Percentiles rank a stretch among this genome's conserved stretches.
These are phyloP conservation scores for Letharia lupina DNA, from an alignment of 495 filamentous ascomycete species.

Conservation along the genomic window DNA sequence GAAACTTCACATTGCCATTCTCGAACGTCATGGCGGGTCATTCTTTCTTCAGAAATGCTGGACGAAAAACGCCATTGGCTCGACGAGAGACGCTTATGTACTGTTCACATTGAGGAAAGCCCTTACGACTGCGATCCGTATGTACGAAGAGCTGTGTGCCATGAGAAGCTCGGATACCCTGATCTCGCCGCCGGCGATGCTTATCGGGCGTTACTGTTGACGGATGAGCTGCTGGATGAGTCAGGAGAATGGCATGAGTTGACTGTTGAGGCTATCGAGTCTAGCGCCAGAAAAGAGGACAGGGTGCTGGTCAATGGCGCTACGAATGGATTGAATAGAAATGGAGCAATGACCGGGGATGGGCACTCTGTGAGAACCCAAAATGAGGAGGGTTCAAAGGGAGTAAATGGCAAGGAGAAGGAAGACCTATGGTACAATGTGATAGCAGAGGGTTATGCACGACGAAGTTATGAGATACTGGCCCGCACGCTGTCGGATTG, in stretches of 20 bases:
- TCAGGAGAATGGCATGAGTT: slow-evolving; percentile 51
- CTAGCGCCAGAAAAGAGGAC: slow-evolving; percentile 12
- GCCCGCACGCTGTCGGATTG: slow-evolving; percentile 55
- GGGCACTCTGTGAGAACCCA: not conserved
- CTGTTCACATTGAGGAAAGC: slow-evolving; percentile 32
- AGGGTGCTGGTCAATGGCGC: slow-evolving; percentile 6
- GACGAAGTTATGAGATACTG: slow-evolving; percentile 43
- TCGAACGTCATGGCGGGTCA: slow-evolving; percentile 7
- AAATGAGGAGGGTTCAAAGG: not conserved
- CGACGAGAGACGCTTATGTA: slow-evolving; percentile 10
- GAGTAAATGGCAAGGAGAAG: not conserved
- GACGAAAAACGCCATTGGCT: slow-evolving; percentile 19
- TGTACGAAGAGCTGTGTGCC: slow-evolving; percentile 58
- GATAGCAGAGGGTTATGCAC: slow-evolving; percentile 34
- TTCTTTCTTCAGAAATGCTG: not conserved
- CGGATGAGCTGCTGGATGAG: slow-evolving; percentile 57
- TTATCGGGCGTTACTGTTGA: slow-evolving; percentile 76
- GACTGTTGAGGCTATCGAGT: slow-evolving; percentile 37
- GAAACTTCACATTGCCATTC: not conserved
- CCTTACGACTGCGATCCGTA: slow-evolving; percentile 78
- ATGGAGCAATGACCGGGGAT: not conserved
- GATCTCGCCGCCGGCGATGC: slow-evolving; percentile 87
- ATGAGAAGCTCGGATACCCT: slow-evolving; percentile 71
- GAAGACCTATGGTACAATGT: slow-evolving; percentile 26
- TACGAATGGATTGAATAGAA: slow-evolving; percentile 14